These are phyloP conservation scores for Ganoderma resinaceum DNA, from an alignment of 1,284 basidiomycete genomes.

Conservation along the genomic window DNA sequence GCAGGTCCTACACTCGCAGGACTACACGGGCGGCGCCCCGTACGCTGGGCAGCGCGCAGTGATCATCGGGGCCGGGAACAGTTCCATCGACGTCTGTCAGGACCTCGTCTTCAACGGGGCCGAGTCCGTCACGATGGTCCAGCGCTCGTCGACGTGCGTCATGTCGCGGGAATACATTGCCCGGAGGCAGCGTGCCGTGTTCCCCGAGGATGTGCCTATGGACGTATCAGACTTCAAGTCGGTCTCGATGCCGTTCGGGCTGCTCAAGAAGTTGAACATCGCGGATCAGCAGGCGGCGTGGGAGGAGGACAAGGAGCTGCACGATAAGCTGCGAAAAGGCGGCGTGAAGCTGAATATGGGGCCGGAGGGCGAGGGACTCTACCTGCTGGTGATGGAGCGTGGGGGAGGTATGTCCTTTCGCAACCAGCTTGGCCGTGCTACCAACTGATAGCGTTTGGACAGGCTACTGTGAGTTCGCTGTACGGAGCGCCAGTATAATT, in stretches of 20 bases:
- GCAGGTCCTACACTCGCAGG: conserved; percentile 49
- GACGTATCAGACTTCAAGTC: conserved; percentile 56
- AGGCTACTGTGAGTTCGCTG: conserved; percentile 25
- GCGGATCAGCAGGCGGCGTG: conserved; percentile 34
- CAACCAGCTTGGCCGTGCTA: no score
- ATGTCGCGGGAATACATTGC: conserved; percentile 39
- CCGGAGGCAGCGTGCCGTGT: conserved; percentile 37
- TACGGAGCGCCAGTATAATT: neutral
- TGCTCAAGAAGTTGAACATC: conserved; percentile 43
- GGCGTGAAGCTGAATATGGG: conserved; percentile 67
- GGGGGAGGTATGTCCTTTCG: conserved; percentile 18
- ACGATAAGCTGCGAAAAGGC: conserved; percentile 61
- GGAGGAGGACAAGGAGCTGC: conserved; percentile 49
- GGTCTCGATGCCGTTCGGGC: conserved; percentile 47
- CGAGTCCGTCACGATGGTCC: conserved; percentile 41
- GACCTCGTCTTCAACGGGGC: conserved; percentile 52
- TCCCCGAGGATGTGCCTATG: conserved; percentile 50
- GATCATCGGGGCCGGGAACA: conserved; percentile 58
- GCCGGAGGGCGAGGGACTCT: conserved; percentile 58
- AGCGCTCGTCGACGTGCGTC: conserved; percentile 41
- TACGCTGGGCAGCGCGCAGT: conserved; percentile 54
- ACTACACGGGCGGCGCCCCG: conserved; percentile 46
- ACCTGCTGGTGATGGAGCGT: conserved; percentile 45
- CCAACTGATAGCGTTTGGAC: neutral
- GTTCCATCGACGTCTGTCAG: conserved; percentile 52